Evolutionary conservation across 768 basidiomycete genomes (phyloP).

Genomic region (Tricholoma matsutake): DNA sequence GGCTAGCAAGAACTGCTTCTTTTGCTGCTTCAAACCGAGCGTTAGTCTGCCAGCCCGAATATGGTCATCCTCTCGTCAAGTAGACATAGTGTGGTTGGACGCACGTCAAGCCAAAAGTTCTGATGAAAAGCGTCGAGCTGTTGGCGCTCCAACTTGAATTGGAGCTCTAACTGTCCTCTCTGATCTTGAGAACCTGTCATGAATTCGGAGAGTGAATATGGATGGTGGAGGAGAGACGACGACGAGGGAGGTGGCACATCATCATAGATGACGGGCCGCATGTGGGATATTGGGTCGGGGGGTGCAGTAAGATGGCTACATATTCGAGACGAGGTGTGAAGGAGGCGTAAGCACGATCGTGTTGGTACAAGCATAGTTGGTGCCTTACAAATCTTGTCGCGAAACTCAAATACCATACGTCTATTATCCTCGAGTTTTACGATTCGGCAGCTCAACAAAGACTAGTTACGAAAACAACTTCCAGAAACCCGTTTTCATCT

Average conservation of each 20-base stretch:
- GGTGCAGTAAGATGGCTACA: constrained; percentile 53
- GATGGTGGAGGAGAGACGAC: constrained; percentile 46
- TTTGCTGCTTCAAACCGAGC: constrained; percentile 75
- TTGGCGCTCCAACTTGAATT: constrained; percentile 67
- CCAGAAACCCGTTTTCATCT: constrained; percentile 29
- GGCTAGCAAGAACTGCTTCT: constrained; percentile 49
- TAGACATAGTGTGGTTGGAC: constrained; percentile 24
- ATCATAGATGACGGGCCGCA: constrained; percentile 78
- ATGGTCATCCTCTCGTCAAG: neutral
- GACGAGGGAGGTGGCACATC: constrained; percentile 40
- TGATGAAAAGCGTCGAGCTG: constrained; percentile 75
- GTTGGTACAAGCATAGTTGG: constrained; percentile 13
- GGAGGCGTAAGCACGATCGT: constrained; percentile 10
- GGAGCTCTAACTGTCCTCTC: constrained; percentile 52
- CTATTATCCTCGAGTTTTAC: neutral
- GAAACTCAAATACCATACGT: neutral
- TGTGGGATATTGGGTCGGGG: constrained; percentile 74
- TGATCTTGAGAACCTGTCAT: constrained; percentile 28
- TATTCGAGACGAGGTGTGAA: constrained; percentile 26
- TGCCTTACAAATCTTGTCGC: neutral
- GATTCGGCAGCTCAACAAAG: neutral
- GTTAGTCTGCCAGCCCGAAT: constrained; percentile 56
- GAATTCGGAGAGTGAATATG: constrained; percentile 81
- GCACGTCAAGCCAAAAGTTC: constrained; percentile 76
- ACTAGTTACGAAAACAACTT: constrained; percentile 27